phyloP scores from a whole-genome alignment of 345 rosid genomes.

The Melaleuca quinquenervia region DNA sequence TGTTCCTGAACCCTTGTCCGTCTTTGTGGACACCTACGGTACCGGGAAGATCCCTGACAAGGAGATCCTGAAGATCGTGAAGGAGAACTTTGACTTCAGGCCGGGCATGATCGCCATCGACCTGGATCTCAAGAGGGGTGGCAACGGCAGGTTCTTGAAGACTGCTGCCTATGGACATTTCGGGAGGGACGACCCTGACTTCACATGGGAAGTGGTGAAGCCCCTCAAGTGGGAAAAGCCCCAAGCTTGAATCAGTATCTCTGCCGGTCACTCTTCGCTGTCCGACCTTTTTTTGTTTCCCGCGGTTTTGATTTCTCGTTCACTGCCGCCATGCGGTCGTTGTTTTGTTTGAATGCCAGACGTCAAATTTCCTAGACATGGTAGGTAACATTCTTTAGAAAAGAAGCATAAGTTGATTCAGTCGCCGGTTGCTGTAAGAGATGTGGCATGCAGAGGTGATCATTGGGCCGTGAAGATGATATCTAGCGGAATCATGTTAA shows the following conservation, averaged over 20 bases:
- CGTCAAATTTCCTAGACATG: background rate
- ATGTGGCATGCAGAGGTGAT: background rate
- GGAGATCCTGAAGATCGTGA: conserved; percentile 49
- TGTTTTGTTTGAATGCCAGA: background rate
- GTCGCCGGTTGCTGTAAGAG: background rate
- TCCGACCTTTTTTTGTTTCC: background rate
- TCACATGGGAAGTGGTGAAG: conserved; percentile 57
- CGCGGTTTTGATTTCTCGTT: background rate
- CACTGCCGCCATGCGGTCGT: background rate
- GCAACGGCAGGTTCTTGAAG: conserved; percentile 47
- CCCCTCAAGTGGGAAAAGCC: conserved; percentile 38
- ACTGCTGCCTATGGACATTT: conserved; percentile 56
- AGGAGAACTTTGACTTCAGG: conserved; percentile 53
- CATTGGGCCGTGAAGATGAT: background rate
- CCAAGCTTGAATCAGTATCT: conserved; percentile 10
- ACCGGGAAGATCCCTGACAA: conserved; percentile 46
- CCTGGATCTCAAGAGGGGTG: conserved; percentile 46
- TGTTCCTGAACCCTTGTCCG: conserved; percentile 48
- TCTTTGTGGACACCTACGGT: conserved; percentile 38
- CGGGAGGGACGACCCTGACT: conserved; percentile 42
- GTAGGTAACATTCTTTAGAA: background rate
- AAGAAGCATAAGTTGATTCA: background rate
- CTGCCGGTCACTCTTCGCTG: background rate
- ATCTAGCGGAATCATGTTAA: background rate
- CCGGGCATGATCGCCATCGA: conserved; percentile 54